These are phyloP conservation scores for Arthrobotrys musiformis DNA, from an alignment of 2,329 filamentous ascomycete species.

Conservation along the genomic window DNA sequence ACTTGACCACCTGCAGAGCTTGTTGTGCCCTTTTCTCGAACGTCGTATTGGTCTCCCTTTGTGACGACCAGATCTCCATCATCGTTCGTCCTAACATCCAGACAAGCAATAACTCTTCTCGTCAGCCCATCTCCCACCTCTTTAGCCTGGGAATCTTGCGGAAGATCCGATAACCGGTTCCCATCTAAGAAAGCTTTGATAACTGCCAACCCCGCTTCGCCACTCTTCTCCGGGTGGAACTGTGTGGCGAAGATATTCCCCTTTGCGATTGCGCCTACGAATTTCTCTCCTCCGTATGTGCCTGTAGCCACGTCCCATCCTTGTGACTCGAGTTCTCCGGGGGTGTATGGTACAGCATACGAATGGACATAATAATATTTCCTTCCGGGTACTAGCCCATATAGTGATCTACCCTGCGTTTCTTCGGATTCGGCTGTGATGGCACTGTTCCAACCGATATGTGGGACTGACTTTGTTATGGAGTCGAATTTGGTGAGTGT, in stretches of 20 bases:
- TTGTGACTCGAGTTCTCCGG: slow-evolving; percentile 73
- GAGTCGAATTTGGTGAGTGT: slow-evolving; percentile 80
- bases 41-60: slow-evolving; percentile 98
- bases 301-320: slow-evolving; percentile 95
- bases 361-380: slow-evolving; percentile 99
- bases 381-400: slow-evolving; percentile 79
- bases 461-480: slow-evolving; percentile 86
- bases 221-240: slow-evolving; percentile 98
- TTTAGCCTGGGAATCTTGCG: slow-evolving; percentile 48
- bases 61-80: slow-evolving; percentile 94
- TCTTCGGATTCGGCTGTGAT: slow-evolving; percentile 66
- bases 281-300: slow-evolving; percentile 86
- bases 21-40: slow-evolving; percentile 80
- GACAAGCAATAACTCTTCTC: slow-evolving; percentile 91
- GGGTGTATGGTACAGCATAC: slow-evolving; percentile 82
- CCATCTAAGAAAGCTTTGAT: slow-evolving; percentile 88
- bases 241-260: slow-evolving; percentile 91
- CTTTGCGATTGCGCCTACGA: slow-evolving; percentile 87
- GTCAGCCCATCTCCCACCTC: slow-evolving; percentile 72
- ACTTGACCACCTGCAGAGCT: slow-evolving; percentile 68
- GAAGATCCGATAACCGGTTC: slow-evolving; percentile 60
- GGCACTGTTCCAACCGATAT: slow-evolving; percentile 98
- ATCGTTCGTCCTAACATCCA: slow-evolving; percentile 95
- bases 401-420: slow-evolving; percentile 70
- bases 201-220: slow-evolving; percentile 84